These are phyloP conservation scores for Ustilago trichophora DNA, from an alignment of 1,284 basidiomycete species.

Conservation along the genomic window DNA sequence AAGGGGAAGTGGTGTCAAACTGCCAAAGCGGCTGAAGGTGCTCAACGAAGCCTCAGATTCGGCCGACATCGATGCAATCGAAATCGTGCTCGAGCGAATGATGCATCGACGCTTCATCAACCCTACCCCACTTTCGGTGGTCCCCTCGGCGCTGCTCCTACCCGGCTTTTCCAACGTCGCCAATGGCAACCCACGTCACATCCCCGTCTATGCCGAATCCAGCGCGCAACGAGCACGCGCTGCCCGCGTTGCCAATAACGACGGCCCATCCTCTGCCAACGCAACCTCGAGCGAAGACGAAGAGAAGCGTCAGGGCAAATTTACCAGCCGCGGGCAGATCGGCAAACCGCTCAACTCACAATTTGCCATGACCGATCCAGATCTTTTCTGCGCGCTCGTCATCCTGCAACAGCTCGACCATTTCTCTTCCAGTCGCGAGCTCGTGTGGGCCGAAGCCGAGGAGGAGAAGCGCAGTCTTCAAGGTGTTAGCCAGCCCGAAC, in stretches of 20 bases:
- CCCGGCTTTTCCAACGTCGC: slow-evolving; percentile 39
- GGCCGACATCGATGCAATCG: slow-evolving; percentile 38
- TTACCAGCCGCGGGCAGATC: slow-evolving; percentile 45
- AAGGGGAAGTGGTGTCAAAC: slow-evolving; percentile 12
- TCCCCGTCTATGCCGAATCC: slow-evolving; percentile 49
- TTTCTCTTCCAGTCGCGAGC: slow-evolving; percentile 29
- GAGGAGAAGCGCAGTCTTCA: slow-evolving; percentile 44
- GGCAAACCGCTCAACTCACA: slow-evolving; percentile 46
- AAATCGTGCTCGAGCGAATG: slow-evolving; percentile 41
- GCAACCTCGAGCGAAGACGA: slow-evolving; percentile 34
- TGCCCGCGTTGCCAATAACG: not conserved
- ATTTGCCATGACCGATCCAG: slow-evolving; percentile 34
- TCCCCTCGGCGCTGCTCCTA: slow-evolving; percentile 37
- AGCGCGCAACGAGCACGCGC: slow-evolving; percentile 34
- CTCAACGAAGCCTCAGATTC: slow-evolving; percentile 22
- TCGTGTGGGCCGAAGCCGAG: slow-evolving; percentile 56
- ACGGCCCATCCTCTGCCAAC: slow-evolving; percentile 8
- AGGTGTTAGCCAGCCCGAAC: slow-evolving; percentile 7
- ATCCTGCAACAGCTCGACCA: slow-evolving; percentile 21
- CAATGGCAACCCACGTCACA: slow-evolving; percentile 43
- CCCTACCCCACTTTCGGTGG: slow-evolving; percentile 31
- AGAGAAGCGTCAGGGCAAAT: slow-evolving; percentile 28
- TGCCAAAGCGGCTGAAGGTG: slow-evolving; percentile 35
- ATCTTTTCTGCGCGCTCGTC: slow-evolving; percentile 28
- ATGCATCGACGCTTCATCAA: slow-evolving; percentile 52